Conservation (phyloP, 352 stramenopile genomes). For the Phytophthora agathidicida region DNA sequence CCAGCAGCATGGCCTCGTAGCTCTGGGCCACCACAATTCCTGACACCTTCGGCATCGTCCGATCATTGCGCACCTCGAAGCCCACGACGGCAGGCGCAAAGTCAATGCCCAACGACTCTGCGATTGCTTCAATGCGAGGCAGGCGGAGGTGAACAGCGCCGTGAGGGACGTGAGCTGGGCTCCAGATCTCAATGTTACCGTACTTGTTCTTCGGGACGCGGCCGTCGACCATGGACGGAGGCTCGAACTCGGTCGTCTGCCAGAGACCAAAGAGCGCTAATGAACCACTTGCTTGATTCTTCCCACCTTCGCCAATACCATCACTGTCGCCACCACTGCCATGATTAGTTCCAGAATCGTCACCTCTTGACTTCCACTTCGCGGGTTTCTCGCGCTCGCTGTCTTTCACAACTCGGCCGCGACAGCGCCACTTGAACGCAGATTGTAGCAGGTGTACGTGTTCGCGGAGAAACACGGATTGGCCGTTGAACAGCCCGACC, state of each 20-base stretch:
- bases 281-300: background rate
- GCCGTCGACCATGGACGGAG: slow-evolving; percentile 60
- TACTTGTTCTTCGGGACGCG: slow-evolving; percentile 84
- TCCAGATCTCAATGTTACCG: slow-evolving; percentile 90
- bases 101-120: slow-evolving; percentile 74
- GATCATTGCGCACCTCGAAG: slow-evolving; percentile 75
- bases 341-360: background rate
- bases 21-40: slow-evolving; percentile 71
- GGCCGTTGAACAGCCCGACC: slow-evolving; percentile 80
- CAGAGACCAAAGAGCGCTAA: slow-evolving; percentile 75
- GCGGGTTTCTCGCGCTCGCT: slow-evolving; percentile 57
- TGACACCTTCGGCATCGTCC: slow-evolving; percentile 69
- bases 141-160: slow-evolving; percentile 68
- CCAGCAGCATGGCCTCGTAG: slow-evolving; percentile 54
- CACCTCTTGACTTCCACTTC: slow-evolving; percentile 50
- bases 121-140: slow-evolving; percentile 67
- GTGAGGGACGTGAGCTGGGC: slow-evolving; percentile 60
- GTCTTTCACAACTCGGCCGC: slow-evolving; percentile 64
- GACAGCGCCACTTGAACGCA: slow-evolving; percentile 72
- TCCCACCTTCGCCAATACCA: background rate
- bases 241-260: slow-evolving; percentile 72
- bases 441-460: slow-evolving; percentile 62
- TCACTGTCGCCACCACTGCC: slow-evolving; percentile 24
- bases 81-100: slow-evolving; percentile 82
- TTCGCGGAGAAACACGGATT: slow-evolving; percentile 72